phyloP scores from a whole-genome alignment of 2,329 filamentous ascomycete species.

The Lasiodiplodia sp. region DNA sequence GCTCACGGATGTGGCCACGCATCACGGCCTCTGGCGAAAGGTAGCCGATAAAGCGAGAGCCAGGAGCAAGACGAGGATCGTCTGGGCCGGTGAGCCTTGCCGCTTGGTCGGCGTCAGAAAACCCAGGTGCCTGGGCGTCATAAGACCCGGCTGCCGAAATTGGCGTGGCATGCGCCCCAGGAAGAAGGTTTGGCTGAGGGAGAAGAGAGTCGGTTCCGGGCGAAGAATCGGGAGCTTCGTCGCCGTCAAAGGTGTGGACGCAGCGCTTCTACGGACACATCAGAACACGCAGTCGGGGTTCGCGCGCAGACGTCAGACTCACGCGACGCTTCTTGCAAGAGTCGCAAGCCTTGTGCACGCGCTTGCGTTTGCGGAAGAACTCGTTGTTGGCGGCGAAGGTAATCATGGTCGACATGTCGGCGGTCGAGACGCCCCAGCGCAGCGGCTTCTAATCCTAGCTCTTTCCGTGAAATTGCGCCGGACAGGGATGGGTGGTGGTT shows the following conservation, averaged over 20 bases:
- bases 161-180: not conserved
- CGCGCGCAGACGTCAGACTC: conserved; percentile 10
- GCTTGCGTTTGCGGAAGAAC: conserved; percentile 53
- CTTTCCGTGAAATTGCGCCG: not conserved
- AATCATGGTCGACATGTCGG: conserved; percentile 50
- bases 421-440: not conserved
- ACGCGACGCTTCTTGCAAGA: conserved; percentile 54
- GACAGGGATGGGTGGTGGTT: not conserved
- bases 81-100: conserved; percentile 6
- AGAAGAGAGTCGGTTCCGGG: conserved; percentile 35
- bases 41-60: conserved; percentile 54
- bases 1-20: conserved; percentile 46
- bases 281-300: conserved; percentile 9
- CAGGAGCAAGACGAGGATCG: conserved; percentile 36
- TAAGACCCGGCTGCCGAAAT: not conserved
- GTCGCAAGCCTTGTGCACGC: conserved; percentile 53
- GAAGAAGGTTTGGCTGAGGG: conserved; percentile 32
- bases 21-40: conserved; percentile 57
- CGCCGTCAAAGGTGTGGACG: conserved; percentile 51
- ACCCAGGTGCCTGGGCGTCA: not conserved
- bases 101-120: not conserved
- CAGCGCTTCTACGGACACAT: conserved; percentile 47
- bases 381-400: conserved; percentile 56
- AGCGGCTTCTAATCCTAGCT: conserved; percentile 1
- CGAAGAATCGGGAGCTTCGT: conserved; percentile 36